Percentiles rank a stretch among this genome's conserved stretches.
Conservation (phyloP, 441 rosid genomes). For the Populus hybrid region DNA sequence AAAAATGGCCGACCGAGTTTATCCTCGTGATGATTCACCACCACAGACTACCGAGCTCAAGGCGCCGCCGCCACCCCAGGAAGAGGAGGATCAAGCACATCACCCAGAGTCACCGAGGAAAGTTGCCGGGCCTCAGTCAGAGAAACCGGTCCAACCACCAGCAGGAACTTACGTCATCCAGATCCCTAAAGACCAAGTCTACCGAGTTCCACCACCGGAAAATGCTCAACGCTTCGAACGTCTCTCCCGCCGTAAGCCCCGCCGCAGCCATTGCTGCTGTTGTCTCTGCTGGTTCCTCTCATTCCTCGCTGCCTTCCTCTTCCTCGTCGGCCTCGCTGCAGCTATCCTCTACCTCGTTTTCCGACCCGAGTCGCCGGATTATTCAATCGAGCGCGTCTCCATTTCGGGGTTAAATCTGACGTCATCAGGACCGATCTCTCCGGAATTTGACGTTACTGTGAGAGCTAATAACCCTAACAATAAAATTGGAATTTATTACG, state of each 20-base stretch:
- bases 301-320: conserved; percentile 25
- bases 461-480: conserved; percentile 60
- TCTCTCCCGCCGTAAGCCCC: conserved; percentile 41
- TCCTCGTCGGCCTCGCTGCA: conserved; percentile 46
- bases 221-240: conserved; percentile 48
- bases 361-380: conserved; percentile 60
- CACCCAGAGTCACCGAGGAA: not conserved
- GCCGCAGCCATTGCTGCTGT: conserved; percentile 37
- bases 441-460: conserved; percentile 53
- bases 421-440: conserved; percentile 47
- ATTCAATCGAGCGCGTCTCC: conserved; percentile 49
- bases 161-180: conserved; percentile 78
- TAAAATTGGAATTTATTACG: conserved; percentile 63
- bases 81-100: not conserved
- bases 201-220: conserved; percentile 78
- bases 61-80: not conserved
- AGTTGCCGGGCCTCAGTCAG: conserved; percentile 13
- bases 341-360: conserved; percentile 55
- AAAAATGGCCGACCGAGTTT: conserved; percentile 35
- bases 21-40: conserved; percentile 29
- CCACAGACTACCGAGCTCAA: conserved; percentile 8
- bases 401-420: conserved; percentile 57
- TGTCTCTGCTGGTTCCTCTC: conserved; percentile 43
- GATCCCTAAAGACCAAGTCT: conserved; percentile 84
- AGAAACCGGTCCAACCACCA: conserved; percentile 29